phyloP scores from a whole-genome alignment of 106 monocot genomes.

The Apostasia ramifera region DNA sequence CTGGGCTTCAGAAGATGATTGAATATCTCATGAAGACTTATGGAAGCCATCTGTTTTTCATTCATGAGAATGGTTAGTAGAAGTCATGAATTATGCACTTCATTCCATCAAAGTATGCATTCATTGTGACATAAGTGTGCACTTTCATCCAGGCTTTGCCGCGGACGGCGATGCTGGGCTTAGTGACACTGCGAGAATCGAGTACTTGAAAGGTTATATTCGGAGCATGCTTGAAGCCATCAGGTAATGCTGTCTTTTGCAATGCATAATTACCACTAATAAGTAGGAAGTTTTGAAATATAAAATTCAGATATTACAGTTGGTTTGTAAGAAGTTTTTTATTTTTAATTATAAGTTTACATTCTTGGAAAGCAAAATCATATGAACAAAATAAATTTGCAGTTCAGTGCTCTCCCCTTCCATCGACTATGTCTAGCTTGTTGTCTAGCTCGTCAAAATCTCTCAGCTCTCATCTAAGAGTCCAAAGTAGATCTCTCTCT shows the following conservation, averaged over 20 bases:
- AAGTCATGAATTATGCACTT: neutral
- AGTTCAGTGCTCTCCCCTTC: too few species aligned
- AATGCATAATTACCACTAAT: too few species aligned
- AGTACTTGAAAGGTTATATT: constrained; percentile 18
- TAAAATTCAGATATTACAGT: too few species aligned
- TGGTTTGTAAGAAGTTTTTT: too few species aligned
- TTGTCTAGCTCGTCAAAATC: too few species aligned
- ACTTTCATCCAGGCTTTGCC: neutral
- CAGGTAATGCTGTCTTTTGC: constrained; percentile 14
- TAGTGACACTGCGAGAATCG: constrained; percentile 26
- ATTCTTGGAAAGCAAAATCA: too few species aligned
- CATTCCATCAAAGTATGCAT: neutral
- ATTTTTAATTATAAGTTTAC: too few species aligned
- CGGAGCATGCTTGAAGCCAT: constrained; percentile 31
- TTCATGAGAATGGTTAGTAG: constrained; percentile 69
- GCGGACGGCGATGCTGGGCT: neutral
- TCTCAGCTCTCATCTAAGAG: too few species aligned
- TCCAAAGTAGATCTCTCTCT: too few species aligned
- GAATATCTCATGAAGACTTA: constrained; percentile 36
- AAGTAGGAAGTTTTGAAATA: too few species aligned
- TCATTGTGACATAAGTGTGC: neutral
- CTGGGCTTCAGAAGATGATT: constrained; percentile 36
- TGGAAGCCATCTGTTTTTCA: constrained; percentile 43
- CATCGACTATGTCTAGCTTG: too few species aligned
- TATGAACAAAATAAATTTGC: too few species aligned